Evolutionary conservation across 345 rosid species (phyloP).

Genomic region (Populus deltoides): DNA sequence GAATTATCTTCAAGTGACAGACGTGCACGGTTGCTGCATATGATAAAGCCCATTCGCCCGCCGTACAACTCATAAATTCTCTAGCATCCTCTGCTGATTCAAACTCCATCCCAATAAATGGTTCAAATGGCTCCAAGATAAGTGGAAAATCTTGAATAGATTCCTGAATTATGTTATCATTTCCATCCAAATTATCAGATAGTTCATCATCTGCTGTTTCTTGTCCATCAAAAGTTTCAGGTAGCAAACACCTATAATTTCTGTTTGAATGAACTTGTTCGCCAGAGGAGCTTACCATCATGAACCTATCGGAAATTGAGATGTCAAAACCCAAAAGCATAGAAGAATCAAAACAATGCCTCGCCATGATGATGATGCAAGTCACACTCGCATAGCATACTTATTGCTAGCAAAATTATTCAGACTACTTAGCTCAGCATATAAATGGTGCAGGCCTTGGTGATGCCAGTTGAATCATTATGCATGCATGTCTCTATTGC

Average conservation of each 20-base stretch:
- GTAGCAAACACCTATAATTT: slow-evolving; percentile 34
- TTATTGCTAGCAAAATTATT: background rate
- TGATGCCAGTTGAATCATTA: background rate
- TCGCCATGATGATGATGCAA: background rate
- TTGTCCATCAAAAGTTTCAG: slow-evolving; percentile 38
- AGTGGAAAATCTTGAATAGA: slow-evolving; percentile 16
- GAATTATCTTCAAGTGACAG: slow-evolving; percentile 42
- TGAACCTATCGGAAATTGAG: slow-evolving; percentile 13
- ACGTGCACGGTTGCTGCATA: slow-evolving; percentile 41
- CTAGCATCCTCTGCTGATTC: slow-evolving; percentile 42
- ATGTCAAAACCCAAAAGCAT: background rate
- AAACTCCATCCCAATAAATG: slow-evolving; percentile 37
- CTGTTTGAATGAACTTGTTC: slow-evolving; percentile 22
- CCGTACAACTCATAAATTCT: slow-evolving; percentile 45
- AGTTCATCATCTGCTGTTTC: slow-evolving; percentile 38
- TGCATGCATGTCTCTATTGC: background rate
- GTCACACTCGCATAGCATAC: background rate
- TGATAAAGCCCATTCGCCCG: slow-evolving; percentile 36
- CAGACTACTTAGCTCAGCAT: background rate
- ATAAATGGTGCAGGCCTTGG: background rate
- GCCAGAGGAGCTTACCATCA: slow-evolving; percentile 36
- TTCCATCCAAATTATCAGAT: slow-evolving; percentile 33
- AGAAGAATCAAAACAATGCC: background rate
- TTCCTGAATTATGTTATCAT: slow-evolving; percentile 20
- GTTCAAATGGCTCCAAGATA: slow-evolving; percentile 21